Base-by-base conservation (phyloP, 2,329 filamentous ascomycete genomes). In the Alternaria incomplexa region DNA sequence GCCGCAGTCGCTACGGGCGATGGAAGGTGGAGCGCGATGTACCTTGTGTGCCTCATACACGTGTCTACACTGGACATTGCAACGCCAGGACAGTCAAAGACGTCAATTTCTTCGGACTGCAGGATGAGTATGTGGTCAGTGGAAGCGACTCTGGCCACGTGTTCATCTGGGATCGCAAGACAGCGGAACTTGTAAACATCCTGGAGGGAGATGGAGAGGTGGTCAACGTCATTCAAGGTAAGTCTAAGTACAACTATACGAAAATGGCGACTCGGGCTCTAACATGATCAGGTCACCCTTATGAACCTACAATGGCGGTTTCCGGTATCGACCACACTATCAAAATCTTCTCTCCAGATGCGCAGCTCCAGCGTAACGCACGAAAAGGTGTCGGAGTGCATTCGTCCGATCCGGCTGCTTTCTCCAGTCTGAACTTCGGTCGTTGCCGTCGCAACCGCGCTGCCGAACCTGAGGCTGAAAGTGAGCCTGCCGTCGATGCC, bases 211-310 rank as follows among this genome's bases (percentile, higher is more conserved):
- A 91, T 73, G 86, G 86, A 23, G 89, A 91, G 65, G 87, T 90
- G n/a, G 89, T 91, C 60, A 91, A 91, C 69, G 89, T 91, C 15
- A 82, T 90, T 13, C 87, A 90, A 83, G 87, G 86, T n/a, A n/a
- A n/a, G n/a, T n/a, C n/a, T n/a, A n/a, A n/a, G n/a, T n/a, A n/a
- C n/a, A n/a, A n/a, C n/a, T n/a, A n/a, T n/a, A n/a, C n/a, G n/a
- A n/a, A n/a, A n/a, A n/a, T n/a, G n/a, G n/a, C n/a, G n/a, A n/a
- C n/a, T n/a, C n/a, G n/a, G n/a, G n/a, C n/a, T n/a, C n/a, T 76
- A 61, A 77, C 51, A 52, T 40, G 28, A 11, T 5, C 15, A 86
- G 86, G 86, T 3, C 89, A 91, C 73, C 89, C 89, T 2, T 90
- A 89, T 68, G 89, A 91, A 73, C 88, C 89, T 2, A 87, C 88